Evolutionary conservation across 2,329 filamentous ascomycete species (phyloP).

Genomic region (Colletotrichum orbiculare): DNA sequence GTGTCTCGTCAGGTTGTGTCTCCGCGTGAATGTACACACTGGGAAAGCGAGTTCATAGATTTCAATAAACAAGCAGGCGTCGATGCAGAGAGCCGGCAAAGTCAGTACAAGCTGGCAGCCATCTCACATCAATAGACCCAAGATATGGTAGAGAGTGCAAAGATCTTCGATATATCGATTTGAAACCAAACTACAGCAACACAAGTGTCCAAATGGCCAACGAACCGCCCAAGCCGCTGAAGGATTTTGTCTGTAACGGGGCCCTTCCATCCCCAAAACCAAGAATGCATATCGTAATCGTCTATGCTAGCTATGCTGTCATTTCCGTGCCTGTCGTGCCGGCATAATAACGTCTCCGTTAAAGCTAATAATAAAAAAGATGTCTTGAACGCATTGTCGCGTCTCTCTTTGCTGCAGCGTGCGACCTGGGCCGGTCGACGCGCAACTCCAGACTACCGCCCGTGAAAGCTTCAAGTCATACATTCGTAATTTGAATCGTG

Average conservation of each 20-base stretch:
- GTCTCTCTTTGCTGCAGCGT: constrained; percentile 33
- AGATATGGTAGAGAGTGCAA: constrained; percentile 6
- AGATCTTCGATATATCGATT: constrained; percentile 30
- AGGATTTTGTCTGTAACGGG: constrained; percentile 8
- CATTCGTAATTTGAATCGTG: constrained; percentile 39
- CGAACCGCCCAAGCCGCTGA: constrained; percentile 20
- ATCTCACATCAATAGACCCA: background rate
- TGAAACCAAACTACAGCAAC: constrained; percentile 29
- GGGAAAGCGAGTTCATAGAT: no score
- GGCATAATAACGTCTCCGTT: constrained; percentile 34
- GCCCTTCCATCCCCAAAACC: constrained; percentile 17
- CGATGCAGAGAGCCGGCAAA: no score
- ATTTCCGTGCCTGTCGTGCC: constrained; percentile 37
- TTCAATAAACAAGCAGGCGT: no score
- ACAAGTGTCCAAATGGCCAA: constrained; percentile 26
- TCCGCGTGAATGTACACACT: background rate
- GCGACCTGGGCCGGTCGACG: constrained; percentile 16
- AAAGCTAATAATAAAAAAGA: constrained; percentile 15
- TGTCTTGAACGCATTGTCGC: constrained; percentile 29
- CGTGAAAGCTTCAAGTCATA: constrained; percentile 36
- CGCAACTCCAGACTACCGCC: constrained; percentile 34
- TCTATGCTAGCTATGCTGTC: constrained; percentile 37
- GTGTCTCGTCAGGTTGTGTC: background rate
- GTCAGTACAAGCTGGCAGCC: background rate
- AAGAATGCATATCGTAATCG: constrained; percentile 33